Evolutionary conservation across 2,329 filamentous ascomycete species (phyloP), one percentile per base, ranked within the genome.

Genomic region (Aspergillus sp.): DNA sequence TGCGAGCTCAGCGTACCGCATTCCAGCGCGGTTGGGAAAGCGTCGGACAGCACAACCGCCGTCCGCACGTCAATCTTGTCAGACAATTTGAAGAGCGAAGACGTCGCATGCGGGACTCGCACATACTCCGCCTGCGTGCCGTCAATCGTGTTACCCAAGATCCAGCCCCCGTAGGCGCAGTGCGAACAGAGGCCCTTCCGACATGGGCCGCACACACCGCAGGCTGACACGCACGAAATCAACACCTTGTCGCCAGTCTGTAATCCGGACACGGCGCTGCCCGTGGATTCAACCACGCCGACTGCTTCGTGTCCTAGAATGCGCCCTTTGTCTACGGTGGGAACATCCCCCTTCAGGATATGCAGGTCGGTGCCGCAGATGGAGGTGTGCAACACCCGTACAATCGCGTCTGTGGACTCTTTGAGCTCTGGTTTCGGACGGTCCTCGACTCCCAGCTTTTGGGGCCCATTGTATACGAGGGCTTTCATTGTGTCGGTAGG

Each of bases 341-440:
- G 71, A 0, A 82, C 79, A 58, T 82, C 69, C n/a, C 80, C 80
- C 50, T 79, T 76, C 52, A 75, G 66, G 53, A 84, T 82, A 59
- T 84, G 81, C n/a, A 83, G 65, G 60, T 84, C 81, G 0, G 77
- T 78, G 32, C 80, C 79, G 60, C 80, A 82, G 56, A 81, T 80
- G 13, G 78, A 79, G 0, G 76, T 75, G 47, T 79, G 73, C 5
- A 69, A 65, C 32, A 82, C 50, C 49, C 74, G 76, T 45, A 82
- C 65, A 26, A 83, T 71, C n/a, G 79, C 78, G 53, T 82, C 79
- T 2, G 74, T 76, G 2, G 76, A 68, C 1, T 61, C 57, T 16
- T 63, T 51, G n/a, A 81, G 58, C 16, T 58, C 62, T 3, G 79
- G 79, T 8, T 70, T 65, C 0, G 77, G 73, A 0, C 68, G 69